Base-by-base conservation (phyloP, 257 asterid species). In the Schizonepeta tenuifolia region DNA sequence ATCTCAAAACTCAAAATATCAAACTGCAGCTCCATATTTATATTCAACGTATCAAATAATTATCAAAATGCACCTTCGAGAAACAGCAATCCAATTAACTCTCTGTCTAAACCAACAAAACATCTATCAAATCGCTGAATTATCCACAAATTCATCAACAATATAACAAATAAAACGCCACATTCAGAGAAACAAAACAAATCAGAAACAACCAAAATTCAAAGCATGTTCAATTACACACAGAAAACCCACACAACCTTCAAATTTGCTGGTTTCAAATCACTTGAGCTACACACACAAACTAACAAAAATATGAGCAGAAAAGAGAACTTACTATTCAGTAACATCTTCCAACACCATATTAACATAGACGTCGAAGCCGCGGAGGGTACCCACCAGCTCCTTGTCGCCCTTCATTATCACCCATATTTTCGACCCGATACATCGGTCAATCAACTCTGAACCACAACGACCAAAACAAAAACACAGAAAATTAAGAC, bases 401-500 rank as follows among this genome's bases (percentile, higher is more conserved):
- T 88, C 97, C 78, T 90, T 90, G 72, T 88, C 96, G n/a, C 97
- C 97, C 77, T 90, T 90, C 97, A 90, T 90, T 70, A 90, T 90
- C 1, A 90, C 97, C 97, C 97, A 90, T 46, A 90, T 87, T 82
- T 90, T 90, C 61, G 96, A 90, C 67, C 97, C 97, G 17, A 90
- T 84, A 75, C 97, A 90, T 24, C 96, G 87, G 75, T 88, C 97
- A 61, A 90, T 90, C 83, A 90, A 77, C 82, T 90, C 93, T 90
- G 92, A 67, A 73, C 15, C 22, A 15, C 4, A 13, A 35, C 47
- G 15, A 17, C 17, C 38, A 11, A 5, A 54, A 54, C 47, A 12
- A 20, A 55, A 36, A 43, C 36, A 68, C 31, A 50, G 26, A 21
- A 9, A 70, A 31, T 26, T 40, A 26, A 62, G 21, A 63, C 36